Evolutionary conservation across 2,329 filamentous ascomycete species (phyloP), one percentile per base, ranked within the genome.

Genomic region (Colletotrichum plurivorum): DNA sequence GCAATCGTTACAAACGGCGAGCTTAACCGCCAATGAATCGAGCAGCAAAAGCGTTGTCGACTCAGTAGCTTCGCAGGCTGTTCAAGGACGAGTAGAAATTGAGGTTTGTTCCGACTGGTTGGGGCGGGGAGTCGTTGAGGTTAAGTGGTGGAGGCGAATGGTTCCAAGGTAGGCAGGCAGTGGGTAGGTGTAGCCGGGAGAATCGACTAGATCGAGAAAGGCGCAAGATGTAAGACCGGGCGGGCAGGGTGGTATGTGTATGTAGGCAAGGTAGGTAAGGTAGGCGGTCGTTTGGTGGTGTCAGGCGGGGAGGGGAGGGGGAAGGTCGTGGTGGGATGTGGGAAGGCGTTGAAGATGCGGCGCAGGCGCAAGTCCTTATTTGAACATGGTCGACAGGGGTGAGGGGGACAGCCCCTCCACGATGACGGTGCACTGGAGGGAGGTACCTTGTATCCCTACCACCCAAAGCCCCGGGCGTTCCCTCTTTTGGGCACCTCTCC

Each of bases 261-360:
- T 36, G 31, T 36, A 36, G 31, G 31, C 31, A 36, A 36, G 27
- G 27, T 10, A 31, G 27, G 27, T 31, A 4, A 48, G 25, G 43
- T 31, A 39, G 43, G 39, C 41, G 25, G 36, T 49, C 61, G 12
- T 48, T 16, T 60, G 66, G 57, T 69, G 62, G 51, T 69, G 63
- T 56, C 62, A 46, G 67, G 45, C 55, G 62, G 43, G 20, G 55
- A 27, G 22, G n/a, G n/a, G n/a, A n/a, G 31, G 62, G 48, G 56
- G 62, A 31, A 56, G 39, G 45, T 46, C 16, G 45, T 36, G 41
- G 67, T 67, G 62, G 61, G 66, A 69, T 56, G 18, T 65, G 43
- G 25, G 56, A 60, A 66, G 31, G 67, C 67, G 67, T 69, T 61
- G 62, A 69, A 69, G 67, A 69, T 61, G 67, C 67, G 67, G 67